Conservation (phyloP, 352 stramenopile genomes). For the Globisporangium paroecandrum region DNA sequence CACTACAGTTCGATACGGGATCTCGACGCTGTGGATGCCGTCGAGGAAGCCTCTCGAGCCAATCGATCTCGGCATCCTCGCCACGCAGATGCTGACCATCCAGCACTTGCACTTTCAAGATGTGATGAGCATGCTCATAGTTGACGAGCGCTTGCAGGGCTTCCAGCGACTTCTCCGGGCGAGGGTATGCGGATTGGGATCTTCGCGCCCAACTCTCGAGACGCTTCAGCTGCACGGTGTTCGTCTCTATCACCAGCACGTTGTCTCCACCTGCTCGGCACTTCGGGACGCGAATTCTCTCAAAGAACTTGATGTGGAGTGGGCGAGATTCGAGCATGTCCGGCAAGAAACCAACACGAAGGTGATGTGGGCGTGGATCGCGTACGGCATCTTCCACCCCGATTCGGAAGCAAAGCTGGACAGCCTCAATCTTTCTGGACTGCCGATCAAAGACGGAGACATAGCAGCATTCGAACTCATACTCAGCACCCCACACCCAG, state of each 20-base stretch:
- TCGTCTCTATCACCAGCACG: neutral
- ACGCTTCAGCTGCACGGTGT: neutral
- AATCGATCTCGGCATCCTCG: neutral
- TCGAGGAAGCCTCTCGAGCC: neutral
- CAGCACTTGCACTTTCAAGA: neutral
- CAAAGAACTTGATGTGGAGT: neutral
- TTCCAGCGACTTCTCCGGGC: neutral
- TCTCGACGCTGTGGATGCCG: constrained; percentile 3
- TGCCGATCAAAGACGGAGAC: constrained; percentile 18
- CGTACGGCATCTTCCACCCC: constrained; percentile 35
- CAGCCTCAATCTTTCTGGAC: constrained; percentile 30
- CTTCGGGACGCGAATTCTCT: constrained; percentile 5
- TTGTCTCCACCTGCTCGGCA: neutral
- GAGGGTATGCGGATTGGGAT: neutral
- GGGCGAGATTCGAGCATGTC: neutral
- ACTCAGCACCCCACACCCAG: constrained; percentile 22
- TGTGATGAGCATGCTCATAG: neutral
- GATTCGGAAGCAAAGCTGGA: constrained; percentile 28
- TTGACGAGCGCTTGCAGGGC: neutral
- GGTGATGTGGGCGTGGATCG: constrained; percentile 40
- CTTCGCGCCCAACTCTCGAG: neutral
- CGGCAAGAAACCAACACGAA: constrained; percentile 10
- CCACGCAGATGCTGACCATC: neutral
- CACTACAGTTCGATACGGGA: neutral
- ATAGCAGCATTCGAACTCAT: constrained; percentile 15